These are phyloP conservation scores for Pseudogymnoascus sp. DNA, from an alignment of 2,329 filamentous ascomycete genomes.

Conservation along the genomic window DNA sequence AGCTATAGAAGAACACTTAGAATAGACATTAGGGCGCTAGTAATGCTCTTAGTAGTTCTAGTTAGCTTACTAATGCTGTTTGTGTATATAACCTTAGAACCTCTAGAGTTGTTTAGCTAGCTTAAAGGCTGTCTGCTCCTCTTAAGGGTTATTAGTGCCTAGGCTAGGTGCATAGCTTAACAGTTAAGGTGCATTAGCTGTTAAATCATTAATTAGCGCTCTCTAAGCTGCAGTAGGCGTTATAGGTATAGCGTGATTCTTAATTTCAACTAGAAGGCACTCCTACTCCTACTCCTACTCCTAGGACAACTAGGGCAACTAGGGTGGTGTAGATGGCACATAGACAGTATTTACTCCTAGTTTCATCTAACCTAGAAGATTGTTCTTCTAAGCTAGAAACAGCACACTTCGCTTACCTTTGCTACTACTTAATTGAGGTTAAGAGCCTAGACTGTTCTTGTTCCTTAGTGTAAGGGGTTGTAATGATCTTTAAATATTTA, in stretches of 20 bases:
- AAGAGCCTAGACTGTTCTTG: neutral
- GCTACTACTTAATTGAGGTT: neutral
- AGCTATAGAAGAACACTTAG: neutral
- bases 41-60: neutral
- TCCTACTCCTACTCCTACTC: neutral
- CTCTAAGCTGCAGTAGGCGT: neutral
- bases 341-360: neutral
- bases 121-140: neutral
- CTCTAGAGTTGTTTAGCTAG: neutral
- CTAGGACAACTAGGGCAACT: neutral
- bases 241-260: too few species aligned
- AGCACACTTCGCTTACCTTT: neutral
- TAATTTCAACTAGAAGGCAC: too few species aligned
- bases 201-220: neutral
- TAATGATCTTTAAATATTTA: neutral
- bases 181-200: neutral
- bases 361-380: neutral
- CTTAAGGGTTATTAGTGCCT: too few species aligned
- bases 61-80: neutral
- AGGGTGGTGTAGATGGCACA: neutral
- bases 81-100: conserved; percentile 9
- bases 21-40: neutral
- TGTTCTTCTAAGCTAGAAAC: neutral
- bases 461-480: neutral
- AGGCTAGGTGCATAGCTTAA: neutral